Conservation (phyloP, 2,329 filamentous ascomycete genomes). For the Hymenoscyphus albidus region DNA sequence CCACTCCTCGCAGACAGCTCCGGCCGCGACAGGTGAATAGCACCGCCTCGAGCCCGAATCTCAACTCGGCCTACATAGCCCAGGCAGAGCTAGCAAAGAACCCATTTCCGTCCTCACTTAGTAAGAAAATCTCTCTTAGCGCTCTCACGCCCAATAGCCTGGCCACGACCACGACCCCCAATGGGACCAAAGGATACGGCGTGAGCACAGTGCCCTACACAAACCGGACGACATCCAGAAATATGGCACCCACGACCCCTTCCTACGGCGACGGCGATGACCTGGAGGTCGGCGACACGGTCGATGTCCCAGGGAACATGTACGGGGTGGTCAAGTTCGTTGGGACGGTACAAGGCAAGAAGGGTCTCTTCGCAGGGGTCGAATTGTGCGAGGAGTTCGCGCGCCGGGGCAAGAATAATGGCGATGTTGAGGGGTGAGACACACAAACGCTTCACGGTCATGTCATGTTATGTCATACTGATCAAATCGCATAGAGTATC, state of each 20-base stretch:
- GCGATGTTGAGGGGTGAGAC: conserved; percentile 87
- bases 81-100: conserved; percentile 22
- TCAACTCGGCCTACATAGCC: conserved; percentile 39
- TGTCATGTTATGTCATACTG: conserved; percentile 16
- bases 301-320: conserved; percentile 94
- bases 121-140: conserved; percentile 66
- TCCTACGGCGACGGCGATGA: conserved; percentile 47
- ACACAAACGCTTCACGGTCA: conserved; percentile 22
- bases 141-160: conserved; percentile 62
- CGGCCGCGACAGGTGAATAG: conserved; percentile 35
- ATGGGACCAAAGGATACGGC: conserved; percentile 62
- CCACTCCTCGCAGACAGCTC: conserved; percentile 34
- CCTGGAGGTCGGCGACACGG: conserved; percentile 73
- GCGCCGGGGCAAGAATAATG: conserved; percentile 84
- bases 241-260: conserved; percentile 54
- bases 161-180: conserved; percentile 53
- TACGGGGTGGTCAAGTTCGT: conserved; percentile 84
- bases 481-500: conserved; percentile 46
- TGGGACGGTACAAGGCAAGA: conserved; percentile 82
- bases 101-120: conserved; percentile 41
- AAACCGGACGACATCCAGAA: conserved; percentile 36
- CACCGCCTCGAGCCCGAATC: conserved; percentile 56
- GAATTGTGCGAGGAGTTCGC: conserved; percentile 82
- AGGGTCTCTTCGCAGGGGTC: conserved; percentile 86
- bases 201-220: conserved; percentile 52